Evolutionary conservation across 371 early-diverging fungal species (phyloP), one percentile per base, ranked within the genome.

Genomic region (Apophysomyces elegans): DNA sequence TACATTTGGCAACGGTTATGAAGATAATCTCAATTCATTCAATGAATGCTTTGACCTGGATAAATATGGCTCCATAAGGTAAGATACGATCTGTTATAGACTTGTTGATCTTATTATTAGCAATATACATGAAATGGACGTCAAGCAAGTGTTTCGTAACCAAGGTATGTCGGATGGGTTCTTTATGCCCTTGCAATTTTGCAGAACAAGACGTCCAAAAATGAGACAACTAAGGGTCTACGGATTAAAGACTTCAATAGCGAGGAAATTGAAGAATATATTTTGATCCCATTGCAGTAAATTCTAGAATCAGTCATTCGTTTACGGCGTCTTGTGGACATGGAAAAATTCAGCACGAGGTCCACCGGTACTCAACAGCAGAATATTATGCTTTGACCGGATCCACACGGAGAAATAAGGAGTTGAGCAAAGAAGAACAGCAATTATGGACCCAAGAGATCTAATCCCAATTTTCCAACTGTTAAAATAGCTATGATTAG

Each of bases 381-480:
- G 59, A 58, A 18, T 41, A 58, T 14, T 58, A 58, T 37, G 59
- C 59, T 14, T 14, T 58, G 59, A 58, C 59, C 4, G 59, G 59
- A 11, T 58, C 59, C 11, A 58, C 12, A 26, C 16, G 37, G 12
- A 36, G 59, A 7, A 58, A 58, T 36, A 16, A 58, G 37, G 11
- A 36, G 37, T 14, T 58, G 14, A 7, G 18, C 38, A 58, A 58
- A 12, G 59, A 58, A 14, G 38, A 58, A 7, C 36, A 16, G 18
- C 1, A 0, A 8, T 14, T 11, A 41, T 26, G 59, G 9, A 36
- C 41, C 11, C 5, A 16, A 36, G 37, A 37, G 18, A 58, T 58
- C 18, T 41, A 58, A 36, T 16, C 18, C 2, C 18, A 35, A 58
- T 36, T 37, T 58, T 16, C 39, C 59, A 37, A 58, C 59, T 2